These are phyloP conservation scores for Mycena rebaudengoi DNA, from an alignment of 768 basidiomycete species.

Conservation along the genomic window DNA sequence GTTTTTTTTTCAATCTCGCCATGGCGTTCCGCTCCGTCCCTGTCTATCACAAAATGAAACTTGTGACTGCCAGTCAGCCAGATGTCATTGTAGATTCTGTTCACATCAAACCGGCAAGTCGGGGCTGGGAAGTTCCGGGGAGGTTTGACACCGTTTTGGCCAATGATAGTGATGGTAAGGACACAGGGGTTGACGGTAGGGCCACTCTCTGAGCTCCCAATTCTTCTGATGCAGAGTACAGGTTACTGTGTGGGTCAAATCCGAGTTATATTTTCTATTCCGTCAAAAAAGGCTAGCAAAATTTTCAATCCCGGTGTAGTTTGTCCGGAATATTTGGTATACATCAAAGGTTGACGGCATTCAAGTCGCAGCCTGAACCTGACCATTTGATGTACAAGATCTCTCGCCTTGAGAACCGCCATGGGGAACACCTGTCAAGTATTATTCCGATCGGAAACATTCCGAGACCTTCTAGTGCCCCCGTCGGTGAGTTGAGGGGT, in stretches of 20 bases:
- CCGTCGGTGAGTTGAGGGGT: no score
- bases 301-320: not conserved
- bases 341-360: slow-evolving; percentile 39
- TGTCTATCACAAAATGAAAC: slow-evolving; percentile 44
- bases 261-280: slow-evolving; percentile 32
- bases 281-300: not conserved
- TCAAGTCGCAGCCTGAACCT: slow-evolving; percentile 1
- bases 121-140: slow-evolving; percentile 24
- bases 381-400: slow-evolving; percentile 9
- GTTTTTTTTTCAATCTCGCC: slow-evolving; percentile 1
- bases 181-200: slow-evolving; percentile 21
- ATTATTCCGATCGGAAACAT: not conserved
- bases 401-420: not conserved
- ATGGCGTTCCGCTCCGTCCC: slow-evolving; percentile 35
- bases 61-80: slow-evolving; percentile 16
- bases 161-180: slow-evolving; percentile 18
- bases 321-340: slow-evolving; percentile 32
- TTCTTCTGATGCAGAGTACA: slow-evolving; percentile 8
- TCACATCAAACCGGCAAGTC: slow-evolving; percentile 33
- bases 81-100: slow-evolving; percentile 35
- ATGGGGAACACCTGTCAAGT: not conserved
- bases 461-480: no score
- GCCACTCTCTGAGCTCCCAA: not conserved
- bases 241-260: slow-evolving; percentile 36
- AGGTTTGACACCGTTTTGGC: slow-evolving; percentile 47